These are phyloP conservation scores for Candida methanosorbosa DNA, from an alignment of 805 yeast species.

Conservation along the genomic window DNA sequence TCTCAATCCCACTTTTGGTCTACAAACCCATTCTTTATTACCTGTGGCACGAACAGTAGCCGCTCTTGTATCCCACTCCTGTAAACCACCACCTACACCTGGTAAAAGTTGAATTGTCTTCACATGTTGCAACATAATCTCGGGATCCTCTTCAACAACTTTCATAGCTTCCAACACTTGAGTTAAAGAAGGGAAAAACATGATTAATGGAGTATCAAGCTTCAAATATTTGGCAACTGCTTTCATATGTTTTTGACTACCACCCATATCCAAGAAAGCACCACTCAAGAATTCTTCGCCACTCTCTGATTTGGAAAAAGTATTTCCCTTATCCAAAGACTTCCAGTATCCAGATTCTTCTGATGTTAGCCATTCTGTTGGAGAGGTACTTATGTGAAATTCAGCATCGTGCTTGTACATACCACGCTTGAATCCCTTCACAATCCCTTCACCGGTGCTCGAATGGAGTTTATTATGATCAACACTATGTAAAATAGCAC, in stretches of 20 bases:
- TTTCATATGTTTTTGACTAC: constrained; percentile 26
- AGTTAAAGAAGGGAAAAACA: constrained; percentile 40
- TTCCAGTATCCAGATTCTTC: constrained; percentile 16
- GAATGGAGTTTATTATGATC: constrained; percentile 33
- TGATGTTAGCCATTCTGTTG: constrained; percentile 28
- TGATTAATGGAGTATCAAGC: constrained; percentile 33
- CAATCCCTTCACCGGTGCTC: constrained; percentile 30
- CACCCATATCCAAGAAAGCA: constrained; percentile 40
- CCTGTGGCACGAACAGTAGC: constrained; percentile 31
- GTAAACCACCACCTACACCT: constrained; percentile 43
- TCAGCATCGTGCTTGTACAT: constrained; percentile 36
- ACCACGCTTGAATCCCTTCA: constrained; percentile 32
- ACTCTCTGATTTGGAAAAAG: constrained; percentile 10
- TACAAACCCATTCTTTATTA: constrained; percentile 32
- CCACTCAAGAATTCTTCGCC: constrained; percentile 29
- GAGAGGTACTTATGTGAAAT: constrained; percentile 33
- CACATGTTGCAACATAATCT: constrained; percentile 26
- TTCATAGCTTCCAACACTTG: constrained; percentile 35
- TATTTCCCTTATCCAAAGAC: constrained; percentile 5
- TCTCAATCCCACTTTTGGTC: constrained; percentile 41
- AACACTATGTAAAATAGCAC: constrained; percentile 37
- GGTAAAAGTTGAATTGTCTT: constrained; percentile 33
- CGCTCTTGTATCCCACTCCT: constrained; percentile 41
- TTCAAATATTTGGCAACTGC: constrained; percentile 25
- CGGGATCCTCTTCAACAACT: constrained; percentile 18